Base-by-base conservation (phyloP, 805 yeast species). In the Vanderwaltozyma tropicalis region DNA sequence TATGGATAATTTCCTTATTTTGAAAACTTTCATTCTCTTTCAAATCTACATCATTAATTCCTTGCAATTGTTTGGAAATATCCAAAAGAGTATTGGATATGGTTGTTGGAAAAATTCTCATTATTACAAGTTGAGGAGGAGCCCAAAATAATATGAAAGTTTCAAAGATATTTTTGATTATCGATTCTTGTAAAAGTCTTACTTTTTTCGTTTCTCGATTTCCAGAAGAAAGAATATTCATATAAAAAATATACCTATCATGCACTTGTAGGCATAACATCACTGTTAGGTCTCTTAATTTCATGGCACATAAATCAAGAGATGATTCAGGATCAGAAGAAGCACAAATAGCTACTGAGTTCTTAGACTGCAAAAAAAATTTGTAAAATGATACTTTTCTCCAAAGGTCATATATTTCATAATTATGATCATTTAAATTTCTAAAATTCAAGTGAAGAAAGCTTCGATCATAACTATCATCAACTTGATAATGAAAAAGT, bases 81-180 rank as follows among this genome's bases (percentile, higher is more conserved):
- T 32, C n/a, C 21, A 13, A 11, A 3, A 33, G 11, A n/a, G 22
- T 9, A 14, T 7, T n/a, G 2, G 24, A 21, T 6, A 35, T 22
- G 3, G 11, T 16, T 9, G 41, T 28, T 0, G 84, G 81, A 37
- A 70, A 67, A 20, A 72, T 53, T 3, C 41, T 46, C 3, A 54
- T 44, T 2, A 78, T 59, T 0, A 79, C 72, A 4, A 61, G 49
- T 27, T 69, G 65, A 0, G 86, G 86, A 1, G 80, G 71, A 0
- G 85, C 82, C 50, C 77, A 59, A 37, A 64, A 75, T 19, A 70
- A 70, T 5, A 68, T 67, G 37, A 78, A 76, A 14, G 67, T 49
- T 5, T 46, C 44, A 18, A 55, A 55, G 5, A 56, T 43, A 21
- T 35, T 38, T 19, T 40, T 40, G 2, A 50, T 41, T 5, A 58